Base-by-base conservation (phyloP, 768 basidiomycete species). In the Cyathus striatus region DNA sequence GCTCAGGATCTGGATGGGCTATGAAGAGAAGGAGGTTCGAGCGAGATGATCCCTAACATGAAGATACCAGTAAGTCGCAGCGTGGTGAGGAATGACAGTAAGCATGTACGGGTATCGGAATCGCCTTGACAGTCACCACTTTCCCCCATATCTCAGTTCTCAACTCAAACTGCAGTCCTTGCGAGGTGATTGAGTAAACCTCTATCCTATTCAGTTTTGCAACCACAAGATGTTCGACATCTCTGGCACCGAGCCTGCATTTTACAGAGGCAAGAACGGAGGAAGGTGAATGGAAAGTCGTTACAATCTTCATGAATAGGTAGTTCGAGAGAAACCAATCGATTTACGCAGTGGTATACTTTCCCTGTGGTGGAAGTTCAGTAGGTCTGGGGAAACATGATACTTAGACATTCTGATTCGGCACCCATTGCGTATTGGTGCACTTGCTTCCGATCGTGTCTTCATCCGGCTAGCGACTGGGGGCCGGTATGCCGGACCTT, bases 221-320 rank as follows among this genome's bases (percentile, higher is more conserved):
- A 25, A 88, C 69, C 21, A 84, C 78, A 25, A 91, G 75, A 55
- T 82, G 77, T 34, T 87, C 79, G 7, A 74, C 61, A 35, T 68
- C 66, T 49, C 72, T 63, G 5, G 74, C 59, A 3, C 73, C 62
- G n/a, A 91, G 70, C 4, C 63, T 64, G 60, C 82, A 88, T 68
- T 80, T 88, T 20, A 83, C 55, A 22, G 87, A 90, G 49, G 69
- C 70, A 6, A 80, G 49, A 38, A 90, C 82, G 1, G 89, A 83
- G 1, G 89, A 85, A 2, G 87, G 75, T 3, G 72, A 73, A 57
- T 90, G 86, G 58, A 89, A 88, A 5, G 89, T 90, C 7, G 81
- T 75, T 23, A 90, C 72, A 47, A 89, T 56, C 60, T 75, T 78
- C 73, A 76, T 76, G 30, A 47, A 40, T 41, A 42, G 34, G 30